phyloP scores from a whole-genome alignment of 1,284 basidiomycete species.

The Puccinia horiana region DNA sequence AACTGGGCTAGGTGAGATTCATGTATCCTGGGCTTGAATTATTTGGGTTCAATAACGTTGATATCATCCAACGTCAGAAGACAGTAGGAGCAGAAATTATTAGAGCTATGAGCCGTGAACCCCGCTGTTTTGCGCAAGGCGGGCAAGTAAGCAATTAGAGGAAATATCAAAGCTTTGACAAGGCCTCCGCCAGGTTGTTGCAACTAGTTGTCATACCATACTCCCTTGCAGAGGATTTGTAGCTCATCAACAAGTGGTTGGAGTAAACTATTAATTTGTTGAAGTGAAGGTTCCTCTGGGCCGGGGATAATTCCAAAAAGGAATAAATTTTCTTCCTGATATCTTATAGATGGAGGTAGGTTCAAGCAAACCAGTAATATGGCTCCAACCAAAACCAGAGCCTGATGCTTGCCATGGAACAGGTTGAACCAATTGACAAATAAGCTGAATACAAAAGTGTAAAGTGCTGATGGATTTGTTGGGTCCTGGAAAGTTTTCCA shows the following conservation, averaged over 20 bases:
- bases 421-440: slow-evolving; percentile 36
- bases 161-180: slow-evolving; percentile 15
- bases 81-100: slow-evolving; percentile 17
- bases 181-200: not conserved
- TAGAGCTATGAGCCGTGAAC: slow-evolving; percentile 12
- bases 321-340: slow-evolving; percentile 30
- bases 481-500: slow-evolving; percentile 26
- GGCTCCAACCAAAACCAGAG: slow-evolving; percentile 24
- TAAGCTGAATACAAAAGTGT: slow-evolving; percentile 9
- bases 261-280: slow-evolving; percentile 12
- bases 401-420: slow-evolving; percentile 4
- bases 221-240: not conserved
- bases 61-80: not conserved
- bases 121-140: slow-evolving; percentile 35
- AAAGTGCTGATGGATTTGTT: not conserved
- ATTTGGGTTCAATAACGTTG: not conserved
- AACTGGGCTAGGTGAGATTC: not conserved
- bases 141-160: slow-evolving; percentile 42
- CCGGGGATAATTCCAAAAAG: slow-evolving; percentile 42
- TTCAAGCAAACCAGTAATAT: slow-evolving; percentile 31
- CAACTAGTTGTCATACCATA: not conserved
- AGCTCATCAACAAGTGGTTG: slow-evolving; percentile 22
- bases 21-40: not conserved
- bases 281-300: slow-evolving; percentile 19
- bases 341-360: not conserved